phyloP scores from a whole-genome alignment of 805 yeast genomes.

The Metschnikowia matae region DNA sequence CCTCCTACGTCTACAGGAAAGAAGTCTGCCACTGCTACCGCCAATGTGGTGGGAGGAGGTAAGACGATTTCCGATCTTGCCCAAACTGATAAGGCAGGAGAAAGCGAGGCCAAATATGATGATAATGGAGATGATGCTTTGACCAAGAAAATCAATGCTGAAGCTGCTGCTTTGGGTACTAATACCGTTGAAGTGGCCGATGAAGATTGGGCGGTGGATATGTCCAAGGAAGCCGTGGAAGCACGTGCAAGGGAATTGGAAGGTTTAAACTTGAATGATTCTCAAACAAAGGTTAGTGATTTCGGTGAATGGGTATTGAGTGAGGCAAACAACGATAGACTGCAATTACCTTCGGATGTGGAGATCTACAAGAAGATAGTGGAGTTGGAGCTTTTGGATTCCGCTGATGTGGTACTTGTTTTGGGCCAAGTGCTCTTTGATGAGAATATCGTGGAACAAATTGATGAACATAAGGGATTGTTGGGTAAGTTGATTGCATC shows the following conservation, averaged over 20 bases:
- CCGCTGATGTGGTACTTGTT: slow-evolving; percentile 80
- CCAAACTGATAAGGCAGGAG: slow-evolving; percentile 38
- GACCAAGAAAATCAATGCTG: slow-evolving; percentile 76
- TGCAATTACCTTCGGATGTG: slow-evolving; percentile 71
- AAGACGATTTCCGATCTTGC: slow-evolving; percentile 76
- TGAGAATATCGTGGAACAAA: slow-evolving; percentile 67
- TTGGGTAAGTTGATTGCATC: slow-evolving; percentile 70
- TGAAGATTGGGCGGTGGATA: slow-evolving; percentile 97
- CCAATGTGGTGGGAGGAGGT: slow-evolving; percentile 87
- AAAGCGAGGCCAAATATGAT: slow-evolving; percentile 41
- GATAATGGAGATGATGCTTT: slow-evolving; percentile 69
- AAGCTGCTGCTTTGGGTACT: slow-evolving; percentile 62
- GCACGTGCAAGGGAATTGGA: slow-evolving; percentile 87
- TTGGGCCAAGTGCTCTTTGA: slow-evolving; percentile 86
- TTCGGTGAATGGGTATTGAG: slow-evolving; percentile 85
- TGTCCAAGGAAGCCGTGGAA: slow-evolving; percentile 92
- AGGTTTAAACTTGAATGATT: slow-evolving; percentile 48
- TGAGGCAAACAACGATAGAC: slow-evolving; percentile 49
- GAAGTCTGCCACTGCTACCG: slow-evolving; percentile 84
- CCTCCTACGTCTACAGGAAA: slow-evolving; percentile 66
- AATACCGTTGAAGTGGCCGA: slow-evolving; percentile 65
- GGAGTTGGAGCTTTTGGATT: slow-evolving; percentile 68
- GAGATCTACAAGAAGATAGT: slow-evolving; percentile 88
- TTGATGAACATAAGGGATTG: slow-evolving; percentile 76
- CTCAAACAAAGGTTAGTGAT: slow-evolving; percentile 56